phyloP scores from a whole-genome alignment of 176 grass and related monocot species.

The Lolium rigidum region DNA sequence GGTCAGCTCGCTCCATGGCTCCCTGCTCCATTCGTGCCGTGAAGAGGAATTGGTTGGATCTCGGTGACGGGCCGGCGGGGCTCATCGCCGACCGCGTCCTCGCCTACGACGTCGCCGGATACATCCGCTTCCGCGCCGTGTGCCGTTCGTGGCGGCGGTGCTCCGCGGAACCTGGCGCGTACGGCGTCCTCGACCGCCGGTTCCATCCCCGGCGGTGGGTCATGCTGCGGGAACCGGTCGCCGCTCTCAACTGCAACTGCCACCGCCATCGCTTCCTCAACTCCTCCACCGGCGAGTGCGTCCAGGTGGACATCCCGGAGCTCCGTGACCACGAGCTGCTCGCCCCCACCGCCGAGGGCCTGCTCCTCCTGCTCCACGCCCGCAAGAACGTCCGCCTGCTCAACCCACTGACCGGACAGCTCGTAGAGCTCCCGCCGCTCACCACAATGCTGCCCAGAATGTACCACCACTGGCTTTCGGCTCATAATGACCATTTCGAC shows the following conservation, averaged over 20 bases:
- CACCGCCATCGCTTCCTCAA: constrained; percentile 5
- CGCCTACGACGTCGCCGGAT: background rate
- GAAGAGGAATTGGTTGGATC: background rate
- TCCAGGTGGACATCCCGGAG: background rate
- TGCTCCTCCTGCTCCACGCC: background rate
- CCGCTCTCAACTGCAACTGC: background rate
- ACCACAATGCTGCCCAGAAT: background rate
- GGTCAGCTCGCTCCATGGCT: background rate
- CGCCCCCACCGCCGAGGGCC: background rate
- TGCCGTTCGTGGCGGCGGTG: background rate
- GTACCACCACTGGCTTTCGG: background rate
- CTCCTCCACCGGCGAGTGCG: background rate
- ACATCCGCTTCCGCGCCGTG: background rate
- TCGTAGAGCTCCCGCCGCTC: background rate
- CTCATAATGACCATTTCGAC: background rate
- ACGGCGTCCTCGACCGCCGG: background rate
- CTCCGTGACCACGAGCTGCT: background rate
- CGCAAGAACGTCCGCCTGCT: background rate
- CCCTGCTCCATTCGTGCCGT: background rate
- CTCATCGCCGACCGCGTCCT: background rate
- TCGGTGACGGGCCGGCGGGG: background rate
- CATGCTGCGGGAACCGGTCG: background rate
- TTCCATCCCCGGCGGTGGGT: background rate
- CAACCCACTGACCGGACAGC: background rate
- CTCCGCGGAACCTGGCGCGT: background rate